A percentile compares a stretch with the other conserved stretches of the same genome.
phyloP scores from a whole-genome alignment of 1,284 basidiomycete genomes.

The Leucoagaricus sp. region DNA sequence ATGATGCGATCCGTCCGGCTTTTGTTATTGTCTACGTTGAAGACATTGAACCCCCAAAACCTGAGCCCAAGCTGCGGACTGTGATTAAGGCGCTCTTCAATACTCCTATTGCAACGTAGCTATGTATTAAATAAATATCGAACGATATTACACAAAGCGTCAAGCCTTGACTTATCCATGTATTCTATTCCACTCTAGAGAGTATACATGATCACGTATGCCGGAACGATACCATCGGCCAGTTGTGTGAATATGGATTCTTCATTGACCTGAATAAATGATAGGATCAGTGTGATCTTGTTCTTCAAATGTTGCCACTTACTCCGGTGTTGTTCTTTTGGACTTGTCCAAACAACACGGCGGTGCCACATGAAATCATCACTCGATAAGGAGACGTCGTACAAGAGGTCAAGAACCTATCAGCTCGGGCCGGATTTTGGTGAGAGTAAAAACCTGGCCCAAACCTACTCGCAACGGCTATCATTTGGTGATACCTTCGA shows the following conservation, averaged over 20 bases:
- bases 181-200: neutral
- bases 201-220: conserved; percentile 50
- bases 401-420: conserved; percentile 59
- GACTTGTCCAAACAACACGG: conserved; percentile 37
- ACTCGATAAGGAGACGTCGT: conserved; percentile 63
- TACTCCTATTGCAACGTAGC: conserved; percentile 35
- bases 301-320: neutral
- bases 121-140: neutral
- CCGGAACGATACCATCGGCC: conserved; percentile 49
- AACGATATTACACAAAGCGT: too few relatives aligned
- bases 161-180: neutral
- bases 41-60: conserved; percentile 12
- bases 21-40: conserved; percentile 55
- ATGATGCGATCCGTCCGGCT: conserved; percentile 60
- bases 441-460: conserved; percentile 64
- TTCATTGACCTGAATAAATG: conserved; percentile 27
- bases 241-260: conserved; percentile 45
- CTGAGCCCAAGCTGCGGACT: conserved; percentile 25
- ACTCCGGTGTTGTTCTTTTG: neutral
- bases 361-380: conserved; percentile 57
- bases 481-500: neutral
- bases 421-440: conserved; percentile 53
- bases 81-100: conserved; percentile 34
- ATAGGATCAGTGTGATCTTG: conserved; percentile 1
- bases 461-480: conserved; percentile 39